Evolutionary conservation across 2,329 filamentous ascomycete genomes (phyloP), one percentile per base, ranked within the genome.

Genomic region (Hypoxylon sp.): DNA sequence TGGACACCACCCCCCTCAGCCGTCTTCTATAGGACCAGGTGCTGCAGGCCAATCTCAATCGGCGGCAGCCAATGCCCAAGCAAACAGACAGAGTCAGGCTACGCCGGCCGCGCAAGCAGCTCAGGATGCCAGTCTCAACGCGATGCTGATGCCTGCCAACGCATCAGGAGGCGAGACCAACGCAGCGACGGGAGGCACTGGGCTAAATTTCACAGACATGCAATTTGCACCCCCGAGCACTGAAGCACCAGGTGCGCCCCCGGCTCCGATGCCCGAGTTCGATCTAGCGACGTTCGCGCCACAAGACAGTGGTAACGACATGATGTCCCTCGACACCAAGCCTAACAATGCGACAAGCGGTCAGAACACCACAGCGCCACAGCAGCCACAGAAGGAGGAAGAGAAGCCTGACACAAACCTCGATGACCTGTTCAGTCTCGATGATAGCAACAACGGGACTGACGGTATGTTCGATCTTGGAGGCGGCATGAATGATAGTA

Each of bases 171-270:
- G 64, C 30, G 70, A 69, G 10, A 51, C 65, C 35, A 70, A 57
- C 40, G 46, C 68, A 20, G 60, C 65, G 27, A 57, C 64, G 27
- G 73, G 63, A 17, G 76, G 79, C 51, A 76, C 81, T n/a, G 82
- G 83, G 57, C 79, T 84, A 6, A 83, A 83, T 68, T 89, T 88
- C 71, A 88, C 86, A 13, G 81, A 88, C 69, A 88, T 88, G 85
- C 82, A 85, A 37, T 89, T 89, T 3, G 86, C 84, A 1, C 84
- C 85, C 0, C 69, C 81, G 7, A 79, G 77, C 54, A 77, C 77
- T 62, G 77, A 69, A 71, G 61, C 74, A 6, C 72, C 74, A 27
- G 74, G 75, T 3, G 78, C 78, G 2, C 76, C 74, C 35, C 73
- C 72, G 13, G 78, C 66, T 37, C 73, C 77, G 20, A 83, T 83